phyloP scores from a whole-genome alignment of 1,284 basidiomycete species.

The Cystobasidium pallidum region DNA sequence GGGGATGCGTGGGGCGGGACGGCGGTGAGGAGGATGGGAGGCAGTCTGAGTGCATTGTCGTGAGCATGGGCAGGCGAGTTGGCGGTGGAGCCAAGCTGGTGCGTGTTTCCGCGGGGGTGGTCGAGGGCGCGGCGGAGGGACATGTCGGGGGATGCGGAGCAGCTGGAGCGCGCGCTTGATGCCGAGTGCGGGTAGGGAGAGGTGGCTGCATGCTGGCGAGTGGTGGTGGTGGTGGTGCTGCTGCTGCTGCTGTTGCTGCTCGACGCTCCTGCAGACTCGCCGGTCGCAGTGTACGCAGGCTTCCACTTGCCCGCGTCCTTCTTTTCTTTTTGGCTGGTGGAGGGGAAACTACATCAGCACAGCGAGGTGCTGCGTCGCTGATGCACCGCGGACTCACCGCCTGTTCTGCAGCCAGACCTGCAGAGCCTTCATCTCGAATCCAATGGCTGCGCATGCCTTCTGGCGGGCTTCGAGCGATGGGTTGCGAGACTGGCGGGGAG shows the following conservation, averaged over 20 bases:
- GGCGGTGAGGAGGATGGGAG: not conserved
- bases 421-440: constrained; percentile 24
- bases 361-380: too few species aligned
- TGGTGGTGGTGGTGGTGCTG: not conserved
- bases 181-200: not conserved
- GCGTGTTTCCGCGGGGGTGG: constrained; percentile 3
- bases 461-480: constrained; percentile 18
- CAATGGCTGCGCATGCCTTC: constrained; percentile 14
- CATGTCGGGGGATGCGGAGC: not conserved
- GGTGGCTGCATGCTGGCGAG: not conserved
- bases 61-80: not conserved
- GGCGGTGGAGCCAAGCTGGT: not conserved
- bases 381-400: too few species aligned
- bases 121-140: not conserved
- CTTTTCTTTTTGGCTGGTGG: constrained; percentile 44
- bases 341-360: too few species aligned
- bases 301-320: constrained; percentile 44
- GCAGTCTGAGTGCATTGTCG: not conserved
- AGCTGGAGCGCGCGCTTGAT: constrained; percentile 6
- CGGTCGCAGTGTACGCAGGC: constrained; percentile 31
- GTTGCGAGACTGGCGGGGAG: not conserved
- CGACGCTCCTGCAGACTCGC: constrained; percentile 5
- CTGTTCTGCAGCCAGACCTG: constrained; percentile 39
- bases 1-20: not conserved
- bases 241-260: not conserved